These are phyloP conservation scores for Cucurbita argyrosperma DNA, from an alignment of 306 rosid species.

Conservation along the genomic window DNA sequence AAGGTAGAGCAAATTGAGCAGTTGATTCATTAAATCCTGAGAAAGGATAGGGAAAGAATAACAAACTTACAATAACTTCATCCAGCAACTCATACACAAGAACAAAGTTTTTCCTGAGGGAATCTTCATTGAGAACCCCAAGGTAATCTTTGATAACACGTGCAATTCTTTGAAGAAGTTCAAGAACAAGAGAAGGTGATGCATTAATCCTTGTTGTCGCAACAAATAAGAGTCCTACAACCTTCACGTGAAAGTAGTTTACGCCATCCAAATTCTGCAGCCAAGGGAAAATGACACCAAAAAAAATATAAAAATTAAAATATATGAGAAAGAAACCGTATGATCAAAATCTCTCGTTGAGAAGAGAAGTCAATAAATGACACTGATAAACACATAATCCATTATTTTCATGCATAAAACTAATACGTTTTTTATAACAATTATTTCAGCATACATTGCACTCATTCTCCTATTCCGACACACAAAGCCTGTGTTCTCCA, in stretches of 20 bases:
- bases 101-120: constrained; percentile 77
- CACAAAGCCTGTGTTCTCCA: neutral
- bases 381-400: neutral
- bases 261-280: constrained; percentile 77
- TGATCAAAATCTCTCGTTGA: neutral
- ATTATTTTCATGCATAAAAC: neutral
- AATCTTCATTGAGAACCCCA: constrained; percentile 84
- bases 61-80: constrained; percentile 66
- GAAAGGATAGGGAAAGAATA: neutral
- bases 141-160: constrained; percentile 85
- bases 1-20: neutral
- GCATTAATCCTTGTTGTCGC: constrained; percentile 70
- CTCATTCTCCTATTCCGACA: neutral
- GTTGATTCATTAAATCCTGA: neutral
- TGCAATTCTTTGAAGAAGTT: constrained; percentile 74
- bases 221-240: constrained; percentile 71
- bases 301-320: neutral
- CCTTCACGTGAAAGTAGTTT: constrained; percentile 84
- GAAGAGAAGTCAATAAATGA: neutral
- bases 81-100: constrained; percentile 91
- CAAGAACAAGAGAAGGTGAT: constrained; percentile 76
- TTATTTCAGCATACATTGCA: neutral
- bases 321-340: constrained; percentile 1
- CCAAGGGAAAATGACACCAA: neutral
- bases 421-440: neutral